Conservation (phyloP, 139 green algal genomes). For the Eudorina sp. region DNA sequence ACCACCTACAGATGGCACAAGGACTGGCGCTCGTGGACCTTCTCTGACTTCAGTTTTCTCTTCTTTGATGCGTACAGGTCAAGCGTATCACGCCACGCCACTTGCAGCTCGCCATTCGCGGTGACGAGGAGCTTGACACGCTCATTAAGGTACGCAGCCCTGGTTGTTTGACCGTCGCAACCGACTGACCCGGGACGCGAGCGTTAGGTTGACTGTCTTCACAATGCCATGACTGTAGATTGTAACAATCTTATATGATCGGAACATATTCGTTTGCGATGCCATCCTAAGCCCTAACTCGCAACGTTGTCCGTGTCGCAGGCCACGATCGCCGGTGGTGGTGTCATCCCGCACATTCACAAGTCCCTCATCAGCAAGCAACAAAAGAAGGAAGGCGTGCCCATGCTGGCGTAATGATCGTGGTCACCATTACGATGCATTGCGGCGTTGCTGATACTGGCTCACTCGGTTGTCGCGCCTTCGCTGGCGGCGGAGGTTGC, state of each 20-base stretch:
- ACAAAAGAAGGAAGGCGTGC: conserved; percentile 58
- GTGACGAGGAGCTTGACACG: conserved; percentile 99
- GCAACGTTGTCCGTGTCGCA: too few relatives aligned
- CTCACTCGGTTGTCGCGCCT: too few relatives aligned
- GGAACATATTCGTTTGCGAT: too few relatives aligned
- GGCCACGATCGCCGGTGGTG: conserved; percentile 98
- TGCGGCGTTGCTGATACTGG: too few relatives aligned
- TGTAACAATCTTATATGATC: neutral
- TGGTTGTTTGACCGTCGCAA: conserved; percentile 15
- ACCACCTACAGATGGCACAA: neutral
- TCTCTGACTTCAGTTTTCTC: too few relatives aligned
- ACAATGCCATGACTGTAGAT: too few relatives aligned
- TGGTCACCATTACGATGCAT: too few relatives aligned
- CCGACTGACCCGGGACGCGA: too few relatives aligned
- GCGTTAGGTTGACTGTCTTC: too few relatives aligned
- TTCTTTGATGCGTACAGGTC: conserved; percentile 71
- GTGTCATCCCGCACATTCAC: conserved; percentile 99
- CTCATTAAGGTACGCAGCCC: conserved; percentile 95
- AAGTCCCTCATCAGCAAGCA: conserved; percentile 89
- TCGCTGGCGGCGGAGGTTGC: too few relatives aligned
- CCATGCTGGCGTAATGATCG: conserved; percentile 19
- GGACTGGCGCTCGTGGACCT: too few relatives aligned
- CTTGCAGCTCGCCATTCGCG: conserved; percentile 98
- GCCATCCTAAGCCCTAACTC: too few relatives aligned
- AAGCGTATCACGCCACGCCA: conserved; percentile 99